Base-by-base conservation (phyloP, 2,329 filamentous ascomycete species). In the Knoxdaviesia proteae region DNA sequence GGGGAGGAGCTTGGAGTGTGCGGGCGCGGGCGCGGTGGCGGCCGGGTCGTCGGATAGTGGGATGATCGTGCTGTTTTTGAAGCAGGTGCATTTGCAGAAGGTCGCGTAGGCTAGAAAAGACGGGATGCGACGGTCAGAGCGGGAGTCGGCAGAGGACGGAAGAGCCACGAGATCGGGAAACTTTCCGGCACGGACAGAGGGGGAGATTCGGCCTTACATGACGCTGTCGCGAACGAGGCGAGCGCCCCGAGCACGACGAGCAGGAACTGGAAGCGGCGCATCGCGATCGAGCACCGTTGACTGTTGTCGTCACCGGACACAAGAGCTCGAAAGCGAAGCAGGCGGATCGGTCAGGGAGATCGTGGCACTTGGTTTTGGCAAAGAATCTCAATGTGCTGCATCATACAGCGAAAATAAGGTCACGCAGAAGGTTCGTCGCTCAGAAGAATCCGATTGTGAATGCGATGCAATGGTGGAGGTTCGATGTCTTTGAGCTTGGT, bases 61-160 rank as follows among this genome's bases (percentile, higher is more conserved):
- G 53, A 79, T 75, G 52, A 79, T 75, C 49, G 73, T 78, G 63
- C 70, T 75, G 61, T 79, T 78, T 50, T 71, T 72, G 61, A 76
- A 76, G 61, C 74, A 79, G 50, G 72, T 78, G 60, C 74, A 79
- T 65, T 79, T 79, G 64, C 74, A 79, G 55, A 78, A 20, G 20
- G 20, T 20, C 20, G 20, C 3, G 20, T 20, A 20, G 20, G 20
- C 20, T 20, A 20, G 3, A 20, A 20, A 20, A 3, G 20, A 20
- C 20, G 20, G 20, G 20, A 20, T 20, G 20, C 20, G 20, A 20
- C 20, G 20, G 20, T 20, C 20, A 20, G 20, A 20, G 20, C 20
- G 20, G 20, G 20, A 20, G 20, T 20, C 20, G 31, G 6, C 32
- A 8, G 6, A 20, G 39, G 32, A 20, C 20, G 39, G 20, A 29